Evolutionary conservation across 2,329 filamentous ascomycete genomes (phyloP), one percentile per base, ranked within the genome.

Genomic region (Acrocalymma vagum): DNA sequence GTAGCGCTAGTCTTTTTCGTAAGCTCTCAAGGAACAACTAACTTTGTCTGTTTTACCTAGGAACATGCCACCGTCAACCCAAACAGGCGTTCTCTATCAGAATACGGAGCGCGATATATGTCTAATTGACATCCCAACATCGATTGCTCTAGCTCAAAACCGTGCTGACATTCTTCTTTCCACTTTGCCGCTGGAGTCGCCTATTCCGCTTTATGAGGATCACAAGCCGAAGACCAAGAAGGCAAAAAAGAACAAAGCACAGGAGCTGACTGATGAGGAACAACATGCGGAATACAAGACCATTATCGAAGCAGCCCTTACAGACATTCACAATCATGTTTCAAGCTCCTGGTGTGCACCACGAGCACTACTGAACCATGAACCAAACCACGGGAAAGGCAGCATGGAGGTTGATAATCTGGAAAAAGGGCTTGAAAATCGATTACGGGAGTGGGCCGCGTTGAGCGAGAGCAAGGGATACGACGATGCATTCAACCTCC

Each of bases 61-160:
- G n/a, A n/a, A n/a, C n/a, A n/a, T n/a, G n/a, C n/a, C n/a, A n/a
- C n/a, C n/a, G n/a, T n/a, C n/a, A n/a, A n/a, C n/a, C n/a, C n/a
- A n/a, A 16, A 51, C 37, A 16, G 26, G 56, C 8, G 75, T 86
- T 15, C 63, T 87, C 26, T 86, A 79, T 66, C 72, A 78, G 43
- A 83, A 77, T 49, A 55, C 65, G 2, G 70, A 74, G 4, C 60
- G 69, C 32, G 74, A 78, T 29, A 67, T 85, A 37, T 73, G 82
- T 15, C 64, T 90, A 17, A 65, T 91, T 35, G 88, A 92, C 58
- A 80, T 90, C 29, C 87, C 88, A 16, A 73, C 76, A 13, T 88
- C 88, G 2, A 80, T 91, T 25, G 84, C 87, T 51, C 75, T 82
- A 45, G 82, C 81, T 13, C 88, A 91, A 67, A 75, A 77, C 22